Evolutionary conservation across 768 basidiomycete species (phyloP).

Genomic region (Tylopilus plumbeoviolaceoides): DNA sequence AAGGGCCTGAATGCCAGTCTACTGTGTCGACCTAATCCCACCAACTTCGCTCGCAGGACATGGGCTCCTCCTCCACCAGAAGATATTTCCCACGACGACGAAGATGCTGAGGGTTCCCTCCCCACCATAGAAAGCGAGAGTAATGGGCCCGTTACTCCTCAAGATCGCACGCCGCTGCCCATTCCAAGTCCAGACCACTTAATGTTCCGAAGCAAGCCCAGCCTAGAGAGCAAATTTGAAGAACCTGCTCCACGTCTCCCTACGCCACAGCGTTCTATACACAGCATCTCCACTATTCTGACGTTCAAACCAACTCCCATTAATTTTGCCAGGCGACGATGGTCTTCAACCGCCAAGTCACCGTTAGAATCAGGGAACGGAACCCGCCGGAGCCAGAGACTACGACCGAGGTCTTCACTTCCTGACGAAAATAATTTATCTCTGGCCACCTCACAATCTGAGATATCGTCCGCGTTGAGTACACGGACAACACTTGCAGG

Average conservation of each 20-base stretch:
- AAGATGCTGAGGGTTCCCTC: conserved; percentile 30
- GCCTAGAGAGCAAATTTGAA: conserved; percentile 19
- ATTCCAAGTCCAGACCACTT: conserved; percentile 33
- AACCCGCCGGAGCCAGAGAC: conserved; percentile 33
- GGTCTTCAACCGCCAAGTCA: conserved; percentile 43
- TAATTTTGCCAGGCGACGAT: conserved; percentile 58
- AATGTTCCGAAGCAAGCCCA: conserved; percentile 18
- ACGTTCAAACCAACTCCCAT: conserved; percentile 62
- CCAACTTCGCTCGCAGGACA: conserved; percentile 53
- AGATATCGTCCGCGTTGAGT: conserved; percentile 26
- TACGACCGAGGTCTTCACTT: conserved; percentile 30
- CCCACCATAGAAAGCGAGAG: conserved; percentile 45
- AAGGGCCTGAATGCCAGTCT: conserved; percentile 42
- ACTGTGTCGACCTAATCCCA: conserved; percentile 56
- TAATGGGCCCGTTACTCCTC: conserved; percentile 53
- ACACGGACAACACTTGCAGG: conserved; percentile 30
- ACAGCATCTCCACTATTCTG: conserved; percentile 37
- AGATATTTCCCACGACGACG: conserved; percentile 34
- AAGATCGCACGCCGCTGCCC: conserved; percentile 44
- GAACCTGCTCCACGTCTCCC: conserved; percentile 21
- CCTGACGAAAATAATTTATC: conserved; percentile 31
- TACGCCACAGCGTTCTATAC: conserved; percentile 19
- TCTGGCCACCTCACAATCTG: conserved; percentile 22
- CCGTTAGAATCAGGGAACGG: conserved; percentile 32
- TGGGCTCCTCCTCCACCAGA: conserved; percentile 44